Evolutionary conservation across 371 early-diverging fungal species (phyloP), one percentile per base, ranked within the genome.

Genomic region (Rhizomucor miehei): DNA sequence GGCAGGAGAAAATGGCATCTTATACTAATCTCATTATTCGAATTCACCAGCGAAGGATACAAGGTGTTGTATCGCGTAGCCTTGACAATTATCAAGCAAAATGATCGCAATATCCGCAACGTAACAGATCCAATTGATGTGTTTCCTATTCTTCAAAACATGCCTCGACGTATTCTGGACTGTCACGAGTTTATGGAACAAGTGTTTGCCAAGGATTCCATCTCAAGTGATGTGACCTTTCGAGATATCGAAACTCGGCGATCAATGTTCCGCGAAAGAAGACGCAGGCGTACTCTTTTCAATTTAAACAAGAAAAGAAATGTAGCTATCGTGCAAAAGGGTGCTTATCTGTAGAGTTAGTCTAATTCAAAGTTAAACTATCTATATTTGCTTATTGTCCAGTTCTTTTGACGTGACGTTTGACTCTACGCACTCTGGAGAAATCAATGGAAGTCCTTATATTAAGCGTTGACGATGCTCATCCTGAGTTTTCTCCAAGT

Each of bases 1-100:
- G n/a, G n/a, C n/a, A n/a, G n/a, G n/a, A n/a, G n/a, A n/a, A n/a
- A n/a, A n/a, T n/a, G n/a, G n/a, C n/a, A 16, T 12, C 9, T 23
- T 40, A 23, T 52, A 23, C 25, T 20, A 50, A 4, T 14, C 2
- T 9, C 43, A 37, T 57, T 16, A 24, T 24, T n/a, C n/a, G n/a
- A n/a, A n/a, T n/a, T n/a, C n/a, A n/a, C 35, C 29, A 83, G 82
- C 40, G 89, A 90, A 60, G 91, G 91, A 3, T 85, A 84, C 57
- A 86, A 86, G 62, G 79, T 90, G 21, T 51, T 91, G 12, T 85
- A 86, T 64, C 81, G 89, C 1, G 82, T 87, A 11, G 87, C 90
- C 0, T 69, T 92, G 13, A 84, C 93, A 1, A 71, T 92, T 21
- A 63, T 92, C 34, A 77, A 85, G 49, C 54, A 87, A n/a, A 84